These are phyloP conservation scores for Nicotiana rustica DNA, from an alignment of 305 asterid genomes.

Conservation along the genomic window DNA sequence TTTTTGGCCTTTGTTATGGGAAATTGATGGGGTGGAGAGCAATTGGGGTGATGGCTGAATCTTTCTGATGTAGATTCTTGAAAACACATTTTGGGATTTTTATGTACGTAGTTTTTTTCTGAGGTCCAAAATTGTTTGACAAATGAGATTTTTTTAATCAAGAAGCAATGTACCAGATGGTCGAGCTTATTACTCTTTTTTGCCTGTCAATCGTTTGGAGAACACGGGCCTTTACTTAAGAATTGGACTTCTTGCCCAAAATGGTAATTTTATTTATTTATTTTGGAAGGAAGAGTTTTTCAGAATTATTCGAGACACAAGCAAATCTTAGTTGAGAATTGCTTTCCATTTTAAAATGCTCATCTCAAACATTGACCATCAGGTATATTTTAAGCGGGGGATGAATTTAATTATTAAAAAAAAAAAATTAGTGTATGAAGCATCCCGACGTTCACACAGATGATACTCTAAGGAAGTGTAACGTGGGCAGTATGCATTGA, in stretches of 20 bases:
- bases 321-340: too few relatives aligned
- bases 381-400: too few relatives aligned
- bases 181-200: background rate
- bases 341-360: too few relatives aligned
- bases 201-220: background rate
- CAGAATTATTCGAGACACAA: background rate
- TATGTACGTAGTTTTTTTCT: constrained; percentile 26
- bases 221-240: background rate
- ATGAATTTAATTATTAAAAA: too few relatives aligned
- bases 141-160: background rate
- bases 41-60: background rate
- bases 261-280: background rate
- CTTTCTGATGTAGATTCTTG: constrained; percentile 29
- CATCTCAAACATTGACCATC: too few relatives aligned
- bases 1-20: constrained; percentile 10
- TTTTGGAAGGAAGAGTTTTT: background rate
- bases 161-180: background rate
- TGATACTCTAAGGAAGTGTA: too few relatives aligned
- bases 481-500: too few relatives aligned
- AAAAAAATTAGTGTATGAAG: too few relatives aligned
- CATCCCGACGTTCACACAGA: too few relatives aligned
- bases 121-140: constrained; percentile 39
- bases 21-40: constrained; percentile 11
- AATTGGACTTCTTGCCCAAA: constrained; percentile 23
- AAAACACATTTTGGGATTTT: constrained; percentile 18